These are phyloP conservation scores for Scheffersomyces cryptocercus DNA, from an alignment of 1,139 yeast species.

Conservation along the genomic window DNA sequence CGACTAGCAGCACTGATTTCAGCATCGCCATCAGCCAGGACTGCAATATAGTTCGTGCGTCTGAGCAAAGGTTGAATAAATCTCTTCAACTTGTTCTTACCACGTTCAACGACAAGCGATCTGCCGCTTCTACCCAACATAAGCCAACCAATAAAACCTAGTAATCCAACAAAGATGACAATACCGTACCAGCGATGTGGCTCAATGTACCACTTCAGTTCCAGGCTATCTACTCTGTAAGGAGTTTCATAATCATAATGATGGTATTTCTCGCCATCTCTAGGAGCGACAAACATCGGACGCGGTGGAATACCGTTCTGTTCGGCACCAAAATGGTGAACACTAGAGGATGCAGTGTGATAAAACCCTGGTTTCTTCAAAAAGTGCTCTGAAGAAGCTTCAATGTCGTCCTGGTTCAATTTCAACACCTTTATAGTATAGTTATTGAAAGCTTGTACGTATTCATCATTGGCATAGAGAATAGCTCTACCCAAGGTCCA, in stretches of 20 bases:
- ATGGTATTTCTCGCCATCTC: constrained; percentile 22
- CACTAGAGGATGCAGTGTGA: constrained; percentile 49
- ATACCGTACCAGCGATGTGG: constrained; percentile 62
- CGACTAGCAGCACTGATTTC: not conserved
- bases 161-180: constrained; percentile 43
- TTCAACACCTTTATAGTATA: constrained; percentile 12
- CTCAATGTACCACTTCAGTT: constrained; percentile 40
- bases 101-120: constrained; percentile 10
- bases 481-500: constrained; percentile 88
- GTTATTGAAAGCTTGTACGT: constrained; percentile 39
- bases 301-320: constrained; percentile 42
- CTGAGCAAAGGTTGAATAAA: not conserved
- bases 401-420: not conserved
- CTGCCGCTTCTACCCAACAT: constrained; percentile 46
- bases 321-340: constrained; percentile 56
- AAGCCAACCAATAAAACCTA: constrained; percentile 45
- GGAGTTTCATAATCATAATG: constrained; percentile 33
- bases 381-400: not conserved
- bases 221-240: constrained; percentile 25
- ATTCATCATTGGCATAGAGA: constrained; percentile 55
- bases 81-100: constrained; percentile 7
- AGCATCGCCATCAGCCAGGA: not conserved
- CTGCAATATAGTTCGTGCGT: not conserved
- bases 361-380: constrained; percentile 40
- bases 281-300: constrained; percentile 39